Evolutionary conservation across 257 asterid genomes (phyloP).

Genomic region (Solanum raphanifolium): DNA sequence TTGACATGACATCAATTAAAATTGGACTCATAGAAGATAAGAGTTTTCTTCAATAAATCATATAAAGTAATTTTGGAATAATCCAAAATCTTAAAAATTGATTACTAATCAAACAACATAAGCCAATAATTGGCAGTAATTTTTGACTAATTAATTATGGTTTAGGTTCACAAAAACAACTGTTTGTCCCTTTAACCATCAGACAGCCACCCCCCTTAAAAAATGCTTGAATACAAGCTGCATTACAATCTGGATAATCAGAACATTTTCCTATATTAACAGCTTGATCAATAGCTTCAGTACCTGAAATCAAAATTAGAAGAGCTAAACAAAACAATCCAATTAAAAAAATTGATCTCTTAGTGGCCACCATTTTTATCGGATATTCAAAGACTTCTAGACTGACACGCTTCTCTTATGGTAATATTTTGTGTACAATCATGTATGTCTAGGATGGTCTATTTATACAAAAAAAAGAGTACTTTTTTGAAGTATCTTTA

Average conservation of each 20-base stretch:
- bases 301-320: background rate
- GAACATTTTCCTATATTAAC: slow-evolving; percentile 1
- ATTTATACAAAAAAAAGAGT: background rate
- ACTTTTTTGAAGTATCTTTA: background rate
- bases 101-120: background rate
- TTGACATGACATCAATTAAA: background rate
- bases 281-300: background rate
- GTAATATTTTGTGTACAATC: background rate
- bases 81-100: background rate
- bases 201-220: background rate
- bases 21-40: background rate
- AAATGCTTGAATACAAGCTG: background rate
- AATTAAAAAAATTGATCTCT: background rate
- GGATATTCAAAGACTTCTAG: background rate
- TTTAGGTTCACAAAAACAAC: background rate
- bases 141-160: background rate
- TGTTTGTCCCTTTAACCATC: background rate
- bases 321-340: background rate
- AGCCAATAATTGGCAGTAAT: background rate
- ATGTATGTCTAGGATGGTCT: background rate
- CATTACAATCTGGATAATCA: background rate
- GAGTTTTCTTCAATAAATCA: background rate
- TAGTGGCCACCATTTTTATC: background rate
- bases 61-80: background rate
- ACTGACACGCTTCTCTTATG: background rate